Percentiles rank a stretch among this genome's conserved stretches.
phyloP scores from a whole-genome alignment of 257 asterid genomes.

The Fraxinus pennsylvanica region DNA sequence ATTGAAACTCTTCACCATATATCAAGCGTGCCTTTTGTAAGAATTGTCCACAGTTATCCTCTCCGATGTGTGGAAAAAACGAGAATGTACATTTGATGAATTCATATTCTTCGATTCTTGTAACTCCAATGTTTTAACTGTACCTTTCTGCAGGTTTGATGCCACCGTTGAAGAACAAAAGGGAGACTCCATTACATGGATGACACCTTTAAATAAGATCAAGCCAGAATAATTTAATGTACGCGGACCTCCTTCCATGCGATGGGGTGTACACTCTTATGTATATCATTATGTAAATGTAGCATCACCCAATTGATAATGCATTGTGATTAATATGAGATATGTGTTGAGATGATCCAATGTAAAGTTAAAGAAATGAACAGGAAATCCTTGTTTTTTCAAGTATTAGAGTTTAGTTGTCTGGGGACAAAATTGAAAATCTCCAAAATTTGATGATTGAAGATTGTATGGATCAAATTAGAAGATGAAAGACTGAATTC shows the following conservation, averaged over 20 bases:
- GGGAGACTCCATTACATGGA: not conserved
- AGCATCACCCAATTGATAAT: not conserved
- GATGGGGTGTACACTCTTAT: too few relatives aligned
- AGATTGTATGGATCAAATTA: too few relatives aligned
- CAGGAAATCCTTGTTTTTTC: not conserved
- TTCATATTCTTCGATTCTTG: not conserved
- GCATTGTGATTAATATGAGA: not conserved
- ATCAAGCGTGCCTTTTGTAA: not conserved
- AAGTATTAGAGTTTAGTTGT: too few relatives aligned
- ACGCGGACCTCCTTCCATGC: too few relatives aligned
- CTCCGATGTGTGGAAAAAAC: too few relatives aligned
- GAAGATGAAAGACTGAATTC: too few relatives aligned
- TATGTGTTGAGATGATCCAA: not conserved
- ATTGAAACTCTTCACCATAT: too few relatives aligned
- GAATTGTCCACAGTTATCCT: too few relatives aligned
- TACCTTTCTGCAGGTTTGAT: not conserved
- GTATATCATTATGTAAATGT: too few relatives aligned
- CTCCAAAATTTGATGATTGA: too few relatives aligned
- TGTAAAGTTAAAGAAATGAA: constrained; percentile 5
- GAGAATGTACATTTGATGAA: too few relatives aligned
- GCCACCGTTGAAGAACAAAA: not conserved
- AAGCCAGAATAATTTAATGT: not conserved
- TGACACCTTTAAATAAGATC: not conserved
- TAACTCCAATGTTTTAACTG: not conserved
- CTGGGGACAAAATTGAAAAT: too few relatives aligned